Evolutionary conservation across 1,139 yeast species (phyloP).

Genomic region (Geotrichum australiense): DNA sequence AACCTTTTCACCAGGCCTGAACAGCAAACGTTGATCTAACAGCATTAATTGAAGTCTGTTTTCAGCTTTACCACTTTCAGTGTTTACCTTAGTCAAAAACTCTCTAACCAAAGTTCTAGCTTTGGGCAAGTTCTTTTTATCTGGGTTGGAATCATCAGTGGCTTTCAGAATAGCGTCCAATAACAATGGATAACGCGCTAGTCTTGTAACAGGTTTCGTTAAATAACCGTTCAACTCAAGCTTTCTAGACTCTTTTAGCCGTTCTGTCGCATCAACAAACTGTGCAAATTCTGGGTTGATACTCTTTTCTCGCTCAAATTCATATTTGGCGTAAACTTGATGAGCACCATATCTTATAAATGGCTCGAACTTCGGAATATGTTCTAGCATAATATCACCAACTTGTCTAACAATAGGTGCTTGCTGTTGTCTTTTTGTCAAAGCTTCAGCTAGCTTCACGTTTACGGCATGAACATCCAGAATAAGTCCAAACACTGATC

Average conservation of each 20-base stretch:
- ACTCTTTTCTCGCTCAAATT: slow-evolving; percentile 89
- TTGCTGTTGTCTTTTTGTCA: slow-evolving; percentile 80
- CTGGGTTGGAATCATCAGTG: slow-evolving; percentile 70
- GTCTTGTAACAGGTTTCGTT: slow-evolving; percentile 92
- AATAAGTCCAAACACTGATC: slow-evolving; percentile 87
- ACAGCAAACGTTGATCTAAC: slow-evolving; percentile 65
- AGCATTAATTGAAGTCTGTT: slow-evolving; percentile 88
- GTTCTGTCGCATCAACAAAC: slow-evolving; percentile 86
- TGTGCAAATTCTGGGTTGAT: slow-evolving; percentile 85
- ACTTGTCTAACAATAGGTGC: slow-evolving; percentile 79
- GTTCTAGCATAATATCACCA: slow-evolving; percentile 82
- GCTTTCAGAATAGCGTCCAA: slow-evolving; percentile 77
- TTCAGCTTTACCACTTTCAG: slow-evolving; percentile 90
- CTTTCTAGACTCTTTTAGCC: slow-evolving; percentile 81
- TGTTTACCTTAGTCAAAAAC: slow-evolving; percentile 72
- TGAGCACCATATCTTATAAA: slow-evolving; percentile 93
- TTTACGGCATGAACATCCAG: slow-evolving; percentile 82
- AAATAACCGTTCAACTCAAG: slow-evolving; percentile 88
- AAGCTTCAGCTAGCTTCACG: slow-evolving; percentile 77
- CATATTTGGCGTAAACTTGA: slow-evolving; percentile 90
- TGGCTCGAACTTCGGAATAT: slow-evolving; percentile 82
- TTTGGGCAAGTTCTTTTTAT: slow-evolving; percentile 58
- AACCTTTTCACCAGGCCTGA: slow-evolving; percentile 79
- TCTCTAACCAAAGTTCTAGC: slow-evolving; percentile 74
- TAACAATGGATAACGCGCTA: slow-evolving; percentile 87